These are phyloP conservation scores for Limtongozyma cylindracea DNA, from an alignment of 805 yeast genomes.

Conservation along the genomic window DNA sequence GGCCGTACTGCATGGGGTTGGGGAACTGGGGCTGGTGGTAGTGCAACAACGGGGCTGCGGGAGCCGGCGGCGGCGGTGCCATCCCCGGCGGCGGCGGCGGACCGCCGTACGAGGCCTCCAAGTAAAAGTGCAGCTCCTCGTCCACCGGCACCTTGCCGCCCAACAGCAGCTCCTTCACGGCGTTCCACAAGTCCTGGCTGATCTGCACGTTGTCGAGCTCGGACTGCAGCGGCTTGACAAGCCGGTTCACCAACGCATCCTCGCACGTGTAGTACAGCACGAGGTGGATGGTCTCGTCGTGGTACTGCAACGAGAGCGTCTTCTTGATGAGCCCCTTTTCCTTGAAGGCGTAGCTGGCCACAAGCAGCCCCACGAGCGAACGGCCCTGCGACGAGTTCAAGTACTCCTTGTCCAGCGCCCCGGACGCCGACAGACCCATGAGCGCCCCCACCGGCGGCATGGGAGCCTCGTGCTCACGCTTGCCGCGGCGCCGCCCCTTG, in stretches of 20 bases:
- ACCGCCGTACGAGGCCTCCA: too few relatives aligned
- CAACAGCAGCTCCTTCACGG: conserved; percentile 28
- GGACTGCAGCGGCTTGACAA: conserved; percentile 31
- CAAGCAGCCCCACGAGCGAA: too few relatives aligned
- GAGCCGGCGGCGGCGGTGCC: too few relatives aligned
- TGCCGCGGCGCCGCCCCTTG: conserved; percentile 11
- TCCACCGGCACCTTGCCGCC: conserved; percentile 28
- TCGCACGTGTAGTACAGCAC: conserved; percentile 57
- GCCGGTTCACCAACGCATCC: conserved; percentile 36
- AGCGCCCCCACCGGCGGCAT: too few relatives aligned
- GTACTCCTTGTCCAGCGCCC: too few relatives aligned
- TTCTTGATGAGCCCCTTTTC: conserved; percentile 62
- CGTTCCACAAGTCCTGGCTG: conserved; percentile 21
- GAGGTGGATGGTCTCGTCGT: conserved; percentile 29
- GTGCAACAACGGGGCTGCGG: too few relatives aligned
- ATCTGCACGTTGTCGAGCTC: conserved; percentile 24
- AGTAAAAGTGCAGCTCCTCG: conserved; percentile 21
- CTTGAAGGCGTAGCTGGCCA: conserved; percentile 42
- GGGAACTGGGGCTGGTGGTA: too few relatives aligned
- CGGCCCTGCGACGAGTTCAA: too few relatives aligned
- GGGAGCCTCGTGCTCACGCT: conserved; percentile 1
- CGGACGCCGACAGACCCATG: too few relatives aligned
- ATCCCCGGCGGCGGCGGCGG: too few relatives aligned
- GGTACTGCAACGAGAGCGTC: conserved; percentile 32
- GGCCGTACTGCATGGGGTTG: too few relatives aligned